phyloP scores from a whole-genome alignment of 2,329 filamentous ascomycete species.

The Trichophyton simii region DNA sequence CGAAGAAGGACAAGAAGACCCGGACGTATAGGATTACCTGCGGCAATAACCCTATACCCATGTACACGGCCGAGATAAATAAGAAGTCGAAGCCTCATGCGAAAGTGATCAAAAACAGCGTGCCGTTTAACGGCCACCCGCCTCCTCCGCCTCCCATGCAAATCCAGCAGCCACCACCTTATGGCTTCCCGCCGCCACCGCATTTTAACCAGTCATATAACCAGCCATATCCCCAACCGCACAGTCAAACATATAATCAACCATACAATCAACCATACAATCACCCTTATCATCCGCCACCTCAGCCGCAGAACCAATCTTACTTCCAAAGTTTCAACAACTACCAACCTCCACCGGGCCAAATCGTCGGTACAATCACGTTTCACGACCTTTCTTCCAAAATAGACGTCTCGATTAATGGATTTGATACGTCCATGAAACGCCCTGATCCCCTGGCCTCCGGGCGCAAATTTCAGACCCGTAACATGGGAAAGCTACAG shows the following conservation, averaged over 20 bases:
- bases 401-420: constrained; percentile 9
- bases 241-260: background rate
- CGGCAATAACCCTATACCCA: constrained; percentile 3
- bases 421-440: constrained; percentile 10
- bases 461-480: constrained; percentile 9
- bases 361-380: constrained; percentile 6
- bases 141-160: background rate
- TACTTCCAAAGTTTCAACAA: background rate
- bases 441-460: constrained; percentile 9
- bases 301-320: background rate
- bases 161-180: background rate
- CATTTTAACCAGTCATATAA: constrained; percentile 1
- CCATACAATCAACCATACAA: background rate
- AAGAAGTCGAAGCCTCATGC: constrained; percentile 8
- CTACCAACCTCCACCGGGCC: constrained; percentile 3
- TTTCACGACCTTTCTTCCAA: constrained; percentile 14
- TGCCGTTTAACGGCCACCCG: background rate
- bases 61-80: constrained; percentile 10
- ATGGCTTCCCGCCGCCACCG: background rate
- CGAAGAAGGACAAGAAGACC: background rate
- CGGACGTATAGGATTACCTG: constrained; percentile 4
- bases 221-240: background rate
- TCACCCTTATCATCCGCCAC: background rate
- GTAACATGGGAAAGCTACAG: constrained; percentile 11
- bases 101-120: constrained; percentile 4